These are phyloP conservation scores for Diutina mesorugosa DNA, from an alignment of 1,139 yeast genomes.

Conservation along the genomic window DNA sequence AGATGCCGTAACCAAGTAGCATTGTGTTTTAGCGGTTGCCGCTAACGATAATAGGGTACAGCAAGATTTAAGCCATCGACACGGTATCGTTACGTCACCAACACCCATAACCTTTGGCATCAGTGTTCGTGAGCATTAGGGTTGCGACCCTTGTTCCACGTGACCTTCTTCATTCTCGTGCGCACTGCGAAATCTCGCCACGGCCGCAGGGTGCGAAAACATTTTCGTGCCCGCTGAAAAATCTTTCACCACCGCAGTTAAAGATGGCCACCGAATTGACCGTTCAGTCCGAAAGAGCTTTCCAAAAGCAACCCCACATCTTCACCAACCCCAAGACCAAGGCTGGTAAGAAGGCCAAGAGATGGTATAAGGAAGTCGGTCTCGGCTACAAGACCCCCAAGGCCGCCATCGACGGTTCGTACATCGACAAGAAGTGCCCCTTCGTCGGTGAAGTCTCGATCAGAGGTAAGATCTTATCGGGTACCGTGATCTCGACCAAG, in stretches of 20 bases:
- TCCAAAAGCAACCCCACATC: constrained; percentile 97
- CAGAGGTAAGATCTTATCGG: constrained; percentile 99
- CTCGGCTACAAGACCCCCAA: constrained; percentile 99
- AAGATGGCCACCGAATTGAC: constrained; percentile 99
- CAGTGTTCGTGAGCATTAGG: not conserved
- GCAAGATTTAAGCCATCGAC: too few species aligned
- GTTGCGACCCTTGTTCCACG: not conserved
- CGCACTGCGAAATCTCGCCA: not conserved
- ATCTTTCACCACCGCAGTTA: constrained; percentile 3
- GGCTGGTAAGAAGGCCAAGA: constrained; percentile 98
- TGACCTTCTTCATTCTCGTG: not conserved
- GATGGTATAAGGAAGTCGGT: constrained; percentile 99
- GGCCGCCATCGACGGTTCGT: constrained; percentile 95
- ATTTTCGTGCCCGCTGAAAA: not conserved
- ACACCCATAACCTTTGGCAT: too few species aligned
- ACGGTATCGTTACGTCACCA: not conserved
- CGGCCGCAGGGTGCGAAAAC: not conserved
- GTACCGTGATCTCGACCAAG: constrained; percentile 99
- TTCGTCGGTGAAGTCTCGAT: constrained; percentile 93
- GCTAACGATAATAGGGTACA: not conserved
- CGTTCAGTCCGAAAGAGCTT: constrained; percentile 99
- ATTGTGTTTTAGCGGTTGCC: too few species aligned
- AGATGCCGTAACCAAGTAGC: too few species aligned
- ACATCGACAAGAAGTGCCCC: constrained; percentile 99
- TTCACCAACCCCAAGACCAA: constrained; percentile 99